phyloP scores from a whole-genome alignment of 2,329 filamentous ascomycete genomes.

The Claviceps sorghi region DNA sequence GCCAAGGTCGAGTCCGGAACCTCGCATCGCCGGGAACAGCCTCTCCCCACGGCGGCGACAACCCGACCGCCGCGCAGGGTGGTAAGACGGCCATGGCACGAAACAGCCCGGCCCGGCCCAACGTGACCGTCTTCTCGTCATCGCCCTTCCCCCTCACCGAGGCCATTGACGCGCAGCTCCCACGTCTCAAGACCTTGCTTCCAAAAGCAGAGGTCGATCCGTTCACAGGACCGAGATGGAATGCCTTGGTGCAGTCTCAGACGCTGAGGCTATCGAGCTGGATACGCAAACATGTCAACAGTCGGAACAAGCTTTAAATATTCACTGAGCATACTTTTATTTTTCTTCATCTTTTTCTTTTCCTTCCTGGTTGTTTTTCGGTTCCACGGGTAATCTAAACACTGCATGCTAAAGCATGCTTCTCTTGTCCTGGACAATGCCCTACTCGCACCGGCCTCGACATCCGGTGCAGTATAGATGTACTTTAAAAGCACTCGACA shows the following conservation, averaged over 20 bases:
- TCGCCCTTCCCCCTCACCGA: background rate
- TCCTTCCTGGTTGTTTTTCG: no score
- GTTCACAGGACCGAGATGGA: slow-evolving; percentile 3
- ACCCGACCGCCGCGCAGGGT: background rate
- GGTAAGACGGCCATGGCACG: background rate
- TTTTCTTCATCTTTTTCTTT: background rate
- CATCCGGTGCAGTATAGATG: no score
- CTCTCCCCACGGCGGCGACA: background rate
- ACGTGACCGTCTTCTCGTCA: slow-evolving; percentile 3
- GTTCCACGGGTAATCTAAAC: no score
- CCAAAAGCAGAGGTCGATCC: background rate
- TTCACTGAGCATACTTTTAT: background rate
- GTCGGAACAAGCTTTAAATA: background rate
- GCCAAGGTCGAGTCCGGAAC: background rate
- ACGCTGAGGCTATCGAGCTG: background rate
- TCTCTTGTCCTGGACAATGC: no score
- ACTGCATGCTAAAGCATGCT: no score
- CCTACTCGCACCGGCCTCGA: no score
- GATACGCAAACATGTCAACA: background rate
- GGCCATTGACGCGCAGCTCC: slow-evolving; percentile 1
- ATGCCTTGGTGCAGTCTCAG: slow-evolving; percentile 3
- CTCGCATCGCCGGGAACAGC: slow-evolving; percentile 9
- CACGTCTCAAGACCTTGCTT: background rate
- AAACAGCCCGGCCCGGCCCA: background rate
- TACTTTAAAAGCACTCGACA: no score